phyloP scores from a whole-genome alignment of 257 asterid species.

The Galeopsis tetrahit region DNA sequence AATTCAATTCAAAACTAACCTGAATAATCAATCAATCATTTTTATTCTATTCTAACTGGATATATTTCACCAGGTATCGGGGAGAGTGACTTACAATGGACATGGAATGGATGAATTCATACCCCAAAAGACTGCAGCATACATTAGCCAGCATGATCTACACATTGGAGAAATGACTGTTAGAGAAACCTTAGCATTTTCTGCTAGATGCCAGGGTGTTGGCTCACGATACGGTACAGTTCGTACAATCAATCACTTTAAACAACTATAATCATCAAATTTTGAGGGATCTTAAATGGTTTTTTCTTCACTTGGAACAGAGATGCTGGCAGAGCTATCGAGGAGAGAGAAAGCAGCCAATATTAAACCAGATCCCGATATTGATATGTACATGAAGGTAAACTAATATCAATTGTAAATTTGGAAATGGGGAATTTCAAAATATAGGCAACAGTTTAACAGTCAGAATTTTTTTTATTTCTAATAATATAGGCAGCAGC shows the following conservation, averaged over 20 bases:
- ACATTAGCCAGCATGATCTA: slow-evolving; percentile 66
- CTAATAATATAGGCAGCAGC: slow-evolving; percentile 49
- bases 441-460: neutral
- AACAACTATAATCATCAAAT: neutral
- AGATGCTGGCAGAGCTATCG: slow-evolving; percentile 69
- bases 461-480: neutral
- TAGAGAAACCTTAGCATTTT: slow-evolving; percentile 70
- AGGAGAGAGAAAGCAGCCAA: slow-evolving; percentile 66
- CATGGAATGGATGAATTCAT: slow-evolving; percentile 61
- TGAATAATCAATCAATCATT: too few species aligned
- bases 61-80: slow-evolving; percentile 40
- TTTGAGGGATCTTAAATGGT: neutral
- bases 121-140: slow-evolving; percentile 67
- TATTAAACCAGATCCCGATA: slow-evolving; percentile 59
- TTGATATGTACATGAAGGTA: slow-evolving; percentile 67
- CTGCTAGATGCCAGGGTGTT: slow-evolving; percentile 79
- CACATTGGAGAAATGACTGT: slow-evolving; percentile 85
- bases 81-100: slow-evolving; percentile 62
- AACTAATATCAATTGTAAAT: neutral
- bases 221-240: slow-evolving; percentile 81
- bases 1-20: too few species aligned
- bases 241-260: slow-evolving; percentile 26
- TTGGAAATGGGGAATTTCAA: neutral
- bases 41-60: neutral
- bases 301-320: slow-evolving; percentile 40